Percentiles rank a stretch among this genome's conserved stretches.
These are phyloP conservation scores for Fagopyrum homotropicum DNA, from an alignment of 148 eudicot species.

Conservation along the genomic window DNA sequence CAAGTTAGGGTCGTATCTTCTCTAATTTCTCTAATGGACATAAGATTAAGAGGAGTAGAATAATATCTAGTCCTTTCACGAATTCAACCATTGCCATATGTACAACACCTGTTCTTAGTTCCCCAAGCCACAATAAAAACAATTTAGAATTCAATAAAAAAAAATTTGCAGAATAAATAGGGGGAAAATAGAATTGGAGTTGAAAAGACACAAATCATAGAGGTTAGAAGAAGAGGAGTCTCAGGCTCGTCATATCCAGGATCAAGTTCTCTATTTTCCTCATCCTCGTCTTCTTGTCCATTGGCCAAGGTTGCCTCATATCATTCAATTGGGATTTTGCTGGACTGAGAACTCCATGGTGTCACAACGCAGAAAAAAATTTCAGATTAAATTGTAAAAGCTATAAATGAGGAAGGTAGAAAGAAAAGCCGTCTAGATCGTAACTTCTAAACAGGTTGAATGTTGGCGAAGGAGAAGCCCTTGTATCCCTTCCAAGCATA, in stretches of 20 bases:
- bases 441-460: too few species aligned
- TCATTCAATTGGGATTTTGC: too few species aligned
- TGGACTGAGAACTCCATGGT: too few species aligned
- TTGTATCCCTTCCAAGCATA: too few species aligned
- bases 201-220: constrained; percentile 40
- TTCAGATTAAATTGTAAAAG: too few species aligned
- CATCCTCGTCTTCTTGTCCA: constrained; percentile 21
- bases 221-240: constrained; percentile 59
- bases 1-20: too few species aligned
- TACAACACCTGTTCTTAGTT: constrained; percentile 61
- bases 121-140: not conserved
- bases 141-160: not conserved
- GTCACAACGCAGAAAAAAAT: too few species aligned
- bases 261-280: constrained; percentile 46
- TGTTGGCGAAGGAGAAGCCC: too few species aligned
- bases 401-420: too few species aligned
- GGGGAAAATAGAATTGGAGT: not conserved
- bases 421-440: too few species aligned
- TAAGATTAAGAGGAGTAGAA: constrained; percentile 31
- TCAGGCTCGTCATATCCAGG: constrained; percentile 57
- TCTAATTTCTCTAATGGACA: constrained; percentile 19
- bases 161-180: not conserved
- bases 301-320: too few species aligned
- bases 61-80: constrained; percentile 55
- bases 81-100: constrained; percentile 97